These are phyloP conservation scores for Chlamydomonas incerta DNA, from an alignment of 139 green algal genomes.

Conservation along the genomic window DNA sequence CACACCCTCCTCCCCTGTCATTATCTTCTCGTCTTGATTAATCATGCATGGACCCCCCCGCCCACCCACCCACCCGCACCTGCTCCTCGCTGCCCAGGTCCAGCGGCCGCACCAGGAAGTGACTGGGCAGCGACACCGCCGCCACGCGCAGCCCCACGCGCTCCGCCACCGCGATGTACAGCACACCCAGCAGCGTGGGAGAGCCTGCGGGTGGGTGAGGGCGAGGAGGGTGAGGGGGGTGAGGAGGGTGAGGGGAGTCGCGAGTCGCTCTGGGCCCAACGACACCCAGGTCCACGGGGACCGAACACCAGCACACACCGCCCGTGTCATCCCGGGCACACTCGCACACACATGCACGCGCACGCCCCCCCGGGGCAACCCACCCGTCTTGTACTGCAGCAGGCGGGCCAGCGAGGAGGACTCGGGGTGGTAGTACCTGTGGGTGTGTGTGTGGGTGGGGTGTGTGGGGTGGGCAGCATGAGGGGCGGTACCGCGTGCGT, in stretches of 20 bases:
- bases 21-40: too few relatives aligned
- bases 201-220: neutral
- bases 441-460: too few relatives aligned
- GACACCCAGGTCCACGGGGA: too few relatives aligned
- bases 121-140: constrained; percentile 14
- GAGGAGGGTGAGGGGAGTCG: neutral
- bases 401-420: constrained; percentile 8
- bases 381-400: constrained; percentile 27
- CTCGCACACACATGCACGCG: neutral
- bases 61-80: too few relatives aligned
- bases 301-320: too few relatives aligned
- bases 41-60: too few relatives aligned
- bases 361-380: neutral
- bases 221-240: neutral
- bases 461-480: neutral
- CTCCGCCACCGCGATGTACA: constrained; percentile 26
- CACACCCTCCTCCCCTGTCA: too few relatives aligned
- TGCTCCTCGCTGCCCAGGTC: neutral
- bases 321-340: neutral
- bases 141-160: constrained; percentile 15
- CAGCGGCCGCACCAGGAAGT: constrained; percentile 20
- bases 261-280: too few relatives aligned
- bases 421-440: constrained; percentile 14
- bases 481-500: too few relatives aligned
- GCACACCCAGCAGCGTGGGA: constrained; percentile 9